phyloP scores from a whole-genome alignment of 1,284 basidiomycete genomes.

The Microbotryum intermedium region DNA sequence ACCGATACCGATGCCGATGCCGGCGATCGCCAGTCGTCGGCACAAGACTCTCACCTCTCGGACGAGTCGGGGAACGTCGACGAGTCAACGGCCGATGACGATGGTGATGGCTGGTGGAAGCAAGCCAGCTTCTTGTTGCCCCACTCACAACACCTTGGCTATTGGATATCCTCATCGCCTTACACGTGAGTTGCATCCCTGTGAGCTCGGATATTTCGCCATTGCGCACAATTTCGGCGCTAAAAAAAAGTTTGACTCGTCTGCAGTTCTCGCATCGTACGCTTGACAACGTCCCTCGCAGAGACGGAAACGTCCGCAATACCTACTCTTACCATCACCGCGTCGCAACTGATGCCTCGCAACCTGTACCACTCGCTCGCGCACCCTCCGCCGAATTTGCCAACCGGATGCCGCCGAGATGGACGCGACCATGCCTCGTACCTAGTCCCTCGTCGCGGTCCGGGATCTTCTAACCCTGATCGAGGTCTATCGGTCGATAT shows the following conservation, averaged over 20 bases:
- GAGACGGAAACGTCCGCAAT: neutral
- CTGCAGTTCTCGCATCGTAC: conserved; percentile 21
- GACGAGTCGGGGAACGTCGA: neutral
- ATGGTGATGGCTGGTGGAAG: conserved; percentile 1
- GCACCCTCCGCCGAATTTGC: neutral
- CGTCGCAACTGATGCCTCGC: conserved; percentile 7
- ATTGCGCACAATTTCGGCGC: neutral
- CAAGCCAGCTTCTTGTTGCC: conserved; percentile 16
- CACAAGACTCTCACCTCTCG: no score
- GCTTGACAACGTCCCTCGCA: conserved; percentile 2
- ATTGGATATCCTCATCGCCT: conserved; percentile 11
- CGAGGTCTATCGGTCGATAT: conserved; percentile 17
- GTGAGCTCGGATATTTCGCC: neutral
- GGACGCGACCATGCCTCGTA: neutral
- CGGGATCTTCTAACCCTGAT: conserved; percentile 13
- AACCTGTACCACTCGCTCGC: conserved; percentile 4
- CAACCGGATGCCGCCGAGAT: conserved; percentile 4
- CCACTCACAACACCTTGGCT: conserved; percentile 10
- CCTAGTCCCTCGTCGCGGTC: conserved; percentile 3
- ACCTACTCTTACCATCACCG: neutral
- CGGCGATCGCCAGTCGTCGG: neutral
- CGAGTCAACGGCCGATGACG: neutral
- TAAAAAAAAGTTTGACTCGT: neutral
- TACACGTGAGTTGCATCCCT: conserved; percentile 14
- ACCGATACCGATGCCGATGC: neutral